Evolutionary conservation across 2,329 filamentous ascomycete genomes (phyloP), one percentile per base, ranked within the genome.

Genomic region (Colletotrichum gigasporum): DNA sequence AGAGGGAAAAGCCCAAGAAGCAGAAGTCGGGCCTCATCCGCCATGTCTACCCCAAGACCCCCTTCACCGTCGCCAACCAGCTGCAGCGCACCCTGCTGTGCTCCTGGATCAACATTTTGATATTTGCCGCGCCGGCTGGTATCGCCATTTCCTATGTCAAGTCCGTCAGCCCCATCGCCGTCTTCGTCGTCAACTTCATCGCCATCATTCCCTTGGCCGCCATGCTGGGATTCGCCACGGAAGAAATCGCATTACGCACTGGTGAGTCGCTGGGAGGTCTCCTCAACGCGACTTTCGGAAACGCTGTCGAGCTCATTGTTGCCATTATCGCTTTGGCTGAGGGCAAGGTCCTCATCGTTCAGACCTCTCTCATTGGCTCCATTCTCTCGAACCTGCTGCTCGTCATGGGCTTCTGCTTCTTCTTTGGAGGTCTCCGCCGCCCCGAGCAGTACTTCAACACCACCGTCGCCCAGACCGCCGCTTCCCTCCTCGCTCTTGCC

Each of bases 151-250:
- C 92, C 71, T 93, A 90, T 72, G 79, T 88, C 16, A 68, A 72
- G 4, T 70, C 75, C 10, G 79, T 91, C 53, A 82, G 85, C 71
- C 81, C 84, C 3, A 83, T 91, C 62, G 85, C 84, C 30, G 82
- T 96, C 47, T 97, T 97, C 72, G 87, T 94, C 59, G 86, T 97
- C 78, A 97, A 97, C 80, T 97, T 97, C 72, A 86, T 97, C 68
- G 95, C 94, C 66, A 97, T 97, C 70, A 90, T 97, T 63, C 94
- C 94, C 0, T 83, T 97, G 39, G 95, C 95, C 3, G 92, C 91
- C 12, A 90, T 97, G 82, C 83, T 98, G 22, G 91, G 91, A 70
- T 97, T 91, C 72, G 92, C 93, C 0, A 97, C 95, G 0, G 95
- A 98, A 76, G 94, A 97, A 76, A 90, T 97, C 68, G 92, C 94